phyloP scores from a whole-genome alignment of 768 basidiomycete genomes.

The Mycena indigotica region DNA sequence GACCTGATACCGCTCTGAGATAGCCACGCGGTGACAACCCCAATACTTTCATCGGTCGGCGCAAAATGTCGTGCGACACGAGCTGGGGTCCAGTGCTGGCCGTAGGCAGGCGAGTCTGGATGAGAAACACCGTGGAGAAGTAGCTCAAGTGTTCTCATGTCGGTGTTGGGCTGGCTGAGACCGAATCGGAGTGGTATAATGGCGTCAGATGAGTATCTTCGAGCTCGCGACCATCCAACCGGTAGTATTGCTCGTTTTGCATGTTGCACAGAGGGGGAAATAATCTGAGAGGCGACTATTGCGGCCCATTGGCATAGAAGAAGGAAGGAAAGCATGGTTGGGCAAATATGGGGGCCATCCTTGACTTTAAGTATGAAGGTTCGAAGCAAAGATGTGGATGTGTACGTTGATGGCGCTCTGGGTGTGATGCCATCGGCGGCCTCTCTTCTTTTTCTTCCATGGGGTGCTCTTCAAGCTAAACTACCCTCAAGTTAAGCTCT shows the following conservation, averaged over 20 bases:
- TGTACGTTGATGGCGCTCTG: too few relatives aligned
- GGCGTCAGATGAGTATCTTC: slow-evolving; percentile 36
- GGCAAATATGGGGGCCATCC: not conserved
- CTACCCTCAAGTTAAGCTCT: not conserved
- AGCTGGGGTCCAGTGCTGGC: slow-evolving; percentile 49
- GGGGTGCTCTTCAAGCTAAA: not conserved
- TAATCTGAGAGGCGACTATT: slow-evolving; percentile 7
- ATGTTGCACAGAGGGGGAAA: slow-evolving; percentile 45
- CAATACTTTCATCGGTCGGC: slow-evolving; percentile 43
- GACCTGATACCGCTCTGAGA: slow-evolving; percentile 40
- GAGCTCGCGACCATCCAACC: slow-evolving; percentile 42
- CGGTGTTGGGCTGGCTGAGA: slow-evolving; percentile 48
- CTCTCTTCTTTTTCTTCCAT: not conserved
- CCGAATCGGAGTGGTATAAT: slow-evolving; percentile 53
- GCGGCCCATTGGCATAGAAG: slow-evolving; percentile 12
- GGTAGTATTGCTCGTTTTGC: slow-evolving; percentile 43
- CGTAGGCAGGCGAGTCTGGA: slow-evolving; percentile 52
- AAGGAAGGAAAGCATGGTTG: slow-evolving; percentile 14
- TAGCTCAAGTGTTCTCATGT: slow-evolving; percentile 40
- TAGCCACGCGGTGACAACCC: slow-evolving; percentile 48
- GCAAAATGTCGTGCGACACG: slow-evolving; percentile 49
- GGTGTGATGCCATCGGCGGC: too few relatives aligned
- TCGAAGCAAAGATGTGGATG: not conserved
- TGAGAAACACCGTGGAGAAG: slow-evolving; percentile 51
- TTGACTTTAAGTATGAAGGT: not conserved